Conservation (phyloP, 345 rosid species). For the Jatropha curcas region DNA sequence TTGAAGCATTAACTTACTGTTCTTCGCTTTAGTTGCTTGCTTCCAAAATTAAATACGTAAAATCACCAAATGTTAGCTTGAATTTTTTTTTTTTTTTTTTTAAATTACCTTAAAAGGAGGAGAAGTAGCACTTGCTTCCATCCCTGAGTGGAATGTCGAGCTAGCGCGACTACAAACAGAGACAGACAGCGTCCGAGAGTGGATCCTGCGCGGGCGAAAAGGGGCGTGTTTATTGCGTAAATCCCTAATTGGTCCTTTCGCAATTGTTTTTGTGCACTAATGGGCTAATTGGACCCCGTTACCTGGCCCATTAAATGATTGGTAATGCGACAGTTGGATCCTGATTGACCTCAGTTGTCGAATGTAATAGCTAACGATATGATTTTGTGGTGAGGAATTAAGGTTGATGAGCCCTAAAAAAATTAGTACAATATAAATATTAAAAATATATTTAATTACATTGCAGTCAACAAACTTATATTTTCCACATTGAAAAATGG, state of each 20-base stretch:
- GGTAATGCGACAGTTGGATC: background rate
- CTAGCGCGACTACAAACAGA: background rate
- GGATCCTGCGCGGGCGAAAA: background rate
- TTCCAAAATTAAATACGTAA: background rate
- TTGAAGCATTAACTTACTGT: background rate
- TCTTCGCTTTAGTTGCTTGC: background rate
- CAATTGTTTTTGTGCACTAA: background rate
- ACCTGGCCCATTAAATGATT: background rate
- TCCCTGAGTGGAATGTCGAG: constrained; percentile 19
- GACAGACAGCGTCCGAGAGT: background rate
- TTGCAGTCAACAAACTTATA: too few relatives aligned
- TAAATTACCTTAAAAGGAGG: constrained; percentile 54
- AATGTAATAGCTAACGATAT: too few relatives aligned
- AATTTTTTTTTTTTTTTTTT: too few relatives aligned
- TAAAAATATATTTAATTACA: too few relatives aligned
- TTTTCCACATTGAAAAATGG: too few relatives aligned
- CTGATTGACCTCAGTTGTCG: background rate
- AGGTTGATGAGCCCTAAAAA: too few relatives aligned
- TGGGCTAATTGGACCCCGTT: background rate
- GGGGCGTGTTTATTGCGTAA: background rate
- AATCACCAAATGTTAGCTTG: too few relatives aligned
- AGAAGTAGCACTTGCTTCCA: constrained; percentile 39
- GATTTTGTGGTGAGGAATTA: too few relatives aligned
- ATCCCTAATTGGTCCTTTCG: background rate
- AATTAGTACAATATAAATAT: too few relatives aligned